Evolutionary conservation across 2,329 filamentous ascomycete species (phyloP), one percentile per base, ranked within the genome.

Genomic region (Epichloe hybrida): DNA sequence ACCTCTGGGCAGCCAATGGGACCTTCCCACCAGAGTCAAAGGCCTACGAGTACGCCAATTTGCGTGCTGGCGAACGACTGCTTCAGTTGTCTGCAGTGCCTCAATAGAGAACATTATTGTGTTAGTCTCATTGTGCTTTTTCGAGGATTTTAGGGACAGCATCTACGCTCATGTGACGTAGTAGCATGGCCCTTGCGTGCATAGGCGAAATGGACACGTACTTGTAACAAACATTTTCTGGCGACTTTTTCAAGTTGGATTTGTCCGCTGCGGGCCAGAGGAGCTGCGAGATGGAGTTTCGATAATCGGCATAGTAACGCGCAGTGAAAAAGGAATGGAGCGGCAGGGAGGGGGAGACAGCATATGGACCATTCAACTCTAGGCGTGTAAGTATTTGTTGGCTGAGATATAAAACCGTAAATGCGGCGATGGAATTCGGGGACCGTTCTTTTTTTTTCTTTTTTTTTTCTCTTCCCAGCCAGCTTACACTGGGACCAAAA

Each of bases 1-100:
- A 96, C 61, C 77, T 96, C 46, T 96, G 90, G 84, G 83, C 89
- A 27, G 84, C 84, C 55, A 91, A 91, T 63, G 89, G 90, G 53
- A 86, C 90, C 27, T 86, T 97, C 59, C 89, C 89, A 2, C 79
- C 81, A 12, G 85, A 86, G 55, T 83, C 79, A 41, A 83, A 80
- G 67, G 80, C 79, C 2, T 83, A 82, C 60, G 76, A 80, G 54
- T 81, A 79, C 58, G 79, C 80, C 54, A 83, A 83, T 61, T 64
- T 81, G 43, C 72, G 72, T 52, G 79, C 74, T 37, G 80, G 80
- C 38, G 75, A 83, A 62, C 71, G 73, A 34, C 65, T 84, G 47
- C 66, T 83, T 59, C 73, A 79, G 60, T 61, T 77, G 53, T 63
- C 67, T 49, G 63, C 62, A 39, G 59, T 64, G 38, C 50, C 59